Conservation (phyloP, 1,139 yeast species). For the Diutina siamensis region DNA sequence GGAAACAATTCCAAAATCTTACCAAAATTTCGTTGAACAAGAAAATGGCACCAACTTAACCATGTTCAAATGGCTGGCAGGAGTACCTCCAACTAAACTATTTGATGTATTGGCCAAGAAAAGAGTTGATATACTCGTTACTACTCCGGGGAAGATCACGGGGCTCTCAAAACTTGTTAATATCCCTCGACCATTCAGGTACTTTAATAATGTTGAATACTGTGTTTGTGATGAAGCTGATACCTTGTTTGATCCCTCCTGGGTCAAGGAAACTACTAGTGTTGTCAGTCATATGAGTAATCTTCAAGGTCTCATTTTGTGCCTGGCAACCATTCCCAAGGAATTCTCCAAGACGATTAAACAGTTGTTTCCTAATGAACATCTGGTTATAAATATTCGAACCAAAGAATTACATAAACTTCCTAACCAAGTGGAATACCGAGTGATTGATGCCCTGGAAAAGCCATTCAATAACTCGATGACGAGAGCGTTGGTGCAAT, state of each 20-base stretch:
- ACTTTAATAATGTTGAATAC: conserved; percentile 37
- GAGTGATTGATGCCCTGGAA: conserved; percentile 62
- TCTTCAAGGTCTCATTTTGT: conserved; percentile 55
- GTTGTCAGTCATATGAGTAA: conserved; percentile 43
- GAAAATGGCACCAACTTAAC: conserved; percentile 26
- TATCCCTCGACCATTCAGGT: conserved; percentile 35
- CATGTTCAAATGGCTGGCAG: conserved; percentile 46
- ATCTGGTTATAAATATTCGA: conserved; percentile 43
- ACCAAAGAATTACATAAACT: conserved; percentile 78
- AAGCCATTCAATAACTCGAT: conserved; percentile 79
- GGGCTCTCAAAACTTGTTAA: conserved; percentile 34
- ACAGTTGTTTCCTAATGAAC: conserved; percentile 50
- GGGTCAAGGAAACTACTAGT: conserved; percentile 55
- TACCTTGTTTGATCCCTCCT: conserved; percentile 77
- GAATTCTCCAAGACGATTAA: conserved; percentile 56
- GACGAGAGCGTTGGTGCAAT: conserved; percentile 76
- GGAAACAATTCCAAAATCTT: background rate
- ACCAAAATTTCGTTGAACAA: conserved; percentile 14
- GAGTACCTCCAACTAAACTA: conserved; percentile 37
- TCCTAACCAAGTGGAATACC: conserved; percentile 62
- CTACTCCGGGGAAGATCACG: conserved; percentile 67
- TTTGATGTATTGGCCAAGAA: conserved; percentile 31
- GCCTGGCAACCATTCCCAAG: conserved; percentile 85
- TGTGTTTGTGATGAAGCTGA: conserved; percentile 94
- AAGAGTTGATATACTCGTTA: conserved; percentile 66